Conservation (phyloP, 2,329 filamentous ascomycete genomes). For the Emericellopsis atlantica region DNA sequence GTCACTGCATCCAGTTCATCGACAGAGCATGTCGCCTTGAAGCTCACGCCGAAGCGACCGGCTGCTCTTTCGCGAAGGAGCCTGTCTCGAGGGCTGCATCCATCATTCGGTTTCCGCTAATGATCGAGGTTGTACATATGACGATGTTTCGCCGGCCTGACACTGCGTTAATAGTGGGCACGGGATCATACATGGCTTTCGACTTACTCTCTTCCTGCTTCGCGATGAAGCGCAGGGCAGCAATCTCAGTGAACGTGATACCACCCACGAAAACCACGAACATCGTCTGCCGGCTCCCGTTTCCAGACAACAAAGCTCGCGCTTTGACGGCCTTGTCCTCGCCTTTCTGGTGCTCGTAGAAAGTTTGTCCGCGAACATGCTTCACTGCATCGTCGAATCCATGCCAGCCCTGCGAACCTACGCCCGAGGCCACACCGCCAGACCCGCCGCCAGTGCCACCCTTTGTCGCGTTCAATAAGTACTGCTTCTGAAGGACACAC, state of each 20-base stretch:
- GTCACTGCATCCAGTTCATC: too few relatives aligned
- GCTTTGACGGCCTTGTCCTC: conserved; percentile 89
- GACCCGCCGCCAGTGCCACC: conserved; percentile 31
- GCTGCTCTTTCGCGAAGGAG: conserved; percentile 38
- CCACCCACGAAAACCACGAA: conserved; percentile 98
- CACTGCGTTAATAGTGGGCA: neutral
- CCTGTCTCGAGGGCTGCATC: conserved; percentile 67
- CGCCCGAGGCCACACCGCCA: conserved; percentile 24
- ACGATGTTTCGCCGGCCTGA: conserved; percentile 67
- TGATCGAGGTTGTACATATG: conserved; percentile 83
- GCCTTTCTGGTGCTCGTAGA: conserved; percentile 84
- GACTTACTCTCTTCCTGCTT: conserved; percentile 61
- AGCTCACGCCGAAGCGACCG: neutral
- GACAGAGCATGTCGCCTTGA: too few relatives aligned
- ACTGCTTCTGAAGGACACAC: conserved; percentile 82
- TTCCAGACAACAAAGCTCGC: conserved; percentile 68
- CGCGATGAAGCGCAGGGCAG: conserved; percentile 81
- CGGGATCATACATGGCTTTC: neutral
- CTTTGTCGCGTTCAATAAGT: conserved; percentile 58
- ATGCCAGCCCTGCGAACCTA: conserved; percentile 69
- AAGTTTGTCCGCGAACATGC: conserved; percentile 75
- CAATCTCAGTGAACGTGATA: conserved; percentile 91
- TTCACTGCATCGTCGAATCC: conserved; percentile 90
- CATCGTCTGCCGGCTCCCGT: conserved; percentile 68
- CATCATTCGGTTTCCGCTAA: conserved; percentile 84